phyloP scores from a whole-genome alignment of 73 alveolate genomes.

The Blepharisma japonicum region DNA sequence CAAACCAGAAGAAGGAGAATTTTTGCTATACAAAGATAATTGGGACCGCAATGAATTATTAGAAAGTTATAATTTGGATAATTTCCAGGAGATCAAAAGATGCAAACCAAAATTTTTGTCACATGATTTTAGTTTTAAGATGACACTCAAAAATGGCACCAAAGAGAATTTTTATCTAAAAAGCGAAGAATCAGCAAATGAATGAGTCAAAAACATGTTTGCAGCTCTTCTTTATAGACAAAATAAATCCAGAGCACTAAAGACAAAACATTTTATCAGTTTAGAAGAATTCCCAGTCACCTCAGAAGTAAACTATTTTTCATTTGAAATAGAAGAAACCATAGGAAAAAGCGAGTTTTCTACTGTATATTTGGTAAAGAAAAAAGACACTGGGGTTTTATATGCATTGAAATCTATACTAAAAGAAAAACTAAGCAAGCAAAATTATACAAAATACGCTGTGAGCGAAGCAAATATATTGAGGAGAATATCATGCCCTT shows the following conservation, averaged over 20 bases:
- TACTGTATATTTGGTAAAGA: slow-evolving; percentile 73
- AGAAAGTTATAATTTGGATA: not conserved
- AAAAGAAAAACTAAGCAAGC: slow-evolving; percentile 75
- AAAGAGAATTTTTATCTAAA: not conserved
- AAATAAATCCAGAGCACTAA: not conserved
- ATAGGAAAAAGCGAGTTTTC: slow-evolving; percentile 87
- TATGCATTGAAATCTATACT: slow-evolving; percentile 85
- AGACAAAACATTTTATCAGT: not conserved
- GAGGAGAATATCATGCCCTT: slow-evolving; percentile 80
- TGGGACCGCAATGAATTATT: too few species aligned
- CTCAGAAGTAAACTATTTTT: not conserved
- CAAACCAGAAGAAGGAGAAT: not conserved
- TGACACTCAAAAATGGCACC: not conserved
- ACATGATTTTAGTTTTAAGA: too few species aligned
- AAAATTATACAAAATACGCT: slow-evolving; percentile 80
- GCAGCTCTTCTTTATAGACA: not conserved
- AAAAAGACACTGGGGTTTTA: slow-evolving; percentile 45
- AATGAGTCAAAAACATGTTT: not conserved
- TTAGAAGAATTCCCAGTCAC: not conserved
- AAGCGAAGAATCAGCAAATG: not conserved
- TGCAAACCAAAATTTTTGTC: not conserved
- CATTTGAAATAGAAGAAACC: slow-evolving; percentile 38
- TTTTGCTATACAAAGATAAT: not conserved
- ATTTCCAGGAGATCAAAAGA: not conserved
- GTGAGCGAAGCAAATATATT: slow-evolving; percentile 89